Conservation (phyloP, 2,329 filamentous ascomycete genomes). For the Calonectria montana region DNA sequence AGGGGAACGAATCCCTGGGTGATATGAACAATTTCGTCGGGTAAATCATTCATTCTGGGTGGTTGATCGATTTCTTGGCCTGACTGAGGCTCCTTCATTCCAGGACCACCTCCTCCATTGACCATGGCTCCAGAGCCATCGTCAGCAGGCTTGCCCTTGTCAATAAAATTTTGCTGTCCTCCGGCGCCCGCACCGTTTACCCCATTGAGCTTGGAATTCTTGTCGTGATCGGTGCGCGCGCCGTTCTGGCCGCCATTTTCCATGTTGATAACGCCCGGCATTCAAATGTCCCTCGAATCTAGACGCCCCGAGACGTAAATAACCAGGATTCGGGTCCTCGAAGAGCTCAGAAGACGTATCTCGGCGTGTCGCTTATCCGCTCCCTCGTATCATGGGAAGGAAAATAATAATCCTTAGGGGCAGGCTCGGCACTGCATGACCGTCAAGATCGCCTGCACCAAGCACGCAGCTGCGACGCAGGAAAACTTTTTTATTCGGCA, state of each 20-base stretch:
- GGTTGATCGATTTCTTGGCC: slow-evolving; percentile 35
- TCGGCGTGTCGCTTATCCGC: slow-evolving; percentile 28
- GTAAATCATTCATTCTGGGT: slow-evolving; percentile 66
- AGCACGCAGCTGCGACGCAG: slow-evolving; percentile 31
- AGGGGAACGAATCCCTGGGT: slow-evolving; percentile 82
- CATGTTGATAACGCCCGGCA: slow-evolving; percentile 67
- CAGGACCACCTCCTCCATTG: slow-evolving; percentile 43
- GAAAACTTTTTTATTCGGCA: slow-evolving; percentile 17
- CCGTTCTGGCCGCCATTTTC: slow-evolving; percentile 66
- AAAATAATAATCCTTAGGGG: slow-evolving; percentile 26
- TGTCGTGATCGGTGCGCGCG: slow-evolving; percentile 66
- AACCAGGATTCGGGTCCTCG: slow-evolving; percentile 28
- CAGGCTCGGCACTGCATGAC: slow-evolving; percentile 35
- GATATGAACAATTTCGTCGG: slow-evolving; percentile 76
- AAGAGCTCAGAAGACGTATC: slow-evolving; percentile 23
- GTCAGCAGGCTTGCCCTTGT: slow-evolving; percentile 47
- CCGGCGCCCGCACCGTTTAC: slow-evolving; percentile 52
- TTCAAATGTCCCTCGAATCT: slow-evolving; percentile 44
- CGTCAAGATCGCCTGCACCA: slow-evolving; percentile 34
- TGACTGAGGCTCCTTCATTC: slow-evolving; percentile 32
- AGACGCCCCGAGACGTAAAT: slow-evolving; percentile 25
- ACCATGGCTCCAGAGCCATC: slow-evolving; percentile 31
- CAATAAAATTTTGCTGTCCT: slow-evolving; percentile 39
- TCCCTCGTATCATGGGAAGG: slow-evolving; percentile 33
- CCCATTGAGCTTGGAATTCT: slow-evolving; percentile 58